A percentile compares a stretch with the other conserved stretches of the same genome.
Evolutionary conservation across 805 yeast species (phyloP).

Genomic region (Candida arabinofermentans): DNA sequence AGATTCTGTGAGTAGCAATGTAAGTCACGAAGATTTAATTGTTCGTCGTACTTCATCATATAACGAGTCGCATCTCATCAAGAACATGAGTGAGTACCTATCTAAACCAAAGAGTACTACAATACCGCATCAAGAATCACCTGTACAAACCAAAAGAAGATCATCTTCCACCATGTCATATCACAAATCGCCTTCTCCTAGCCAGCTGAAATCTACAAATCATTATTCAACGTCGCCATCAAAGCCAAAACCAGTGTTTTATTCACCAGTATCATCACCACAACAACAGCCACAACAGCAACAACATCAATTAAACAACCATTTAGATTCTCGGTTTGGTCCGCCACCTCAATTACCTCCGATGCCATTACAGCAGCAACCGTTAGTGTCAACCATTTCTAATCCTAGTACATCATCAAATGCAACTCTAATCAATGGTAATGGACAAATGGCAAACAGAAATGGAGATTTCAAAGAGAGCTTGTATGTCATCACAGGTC

Average conservation of each 20-base stretch:
- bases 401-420: constrained; percentile 3
- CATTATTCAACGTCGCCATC: constrained; percentile 7
- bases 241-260: constrained; percentile 19
- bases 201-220: constrained; percentile 2
- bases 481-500: constrained; percentile 57
- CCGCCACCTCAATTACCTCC: constrained; percentile 8
- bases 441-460: neutral
- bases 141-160: constrained; percentile 3
- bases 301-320: too few relatives aligned
- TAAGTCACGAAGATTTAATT: constrained; percentile 14
- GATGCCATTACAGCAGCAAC: constrained; percentile 8
- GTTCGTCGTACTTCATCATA: constrained; percentile 10
- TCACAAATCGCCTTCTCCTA: neutral
- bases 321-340: too few relatives aligned
- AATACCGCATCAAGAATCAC: constrained; percentile 14
- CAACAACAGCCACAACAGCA: constrained; percentile 8
- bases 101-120: constrained; percentile 9
- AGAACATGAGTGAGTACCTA: constrained; percentile 20
- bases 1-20: constrained; percentile 6
- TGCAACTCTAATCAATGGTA: neutral
- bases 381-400: neutral
- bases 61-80: constrained; percentile 15
- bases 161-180: neutral
- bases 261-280: constrained; percentile 13
- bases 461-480: constrained; percentile 19